Conservation (phyloP, 2,329 filamentous ascomycete species). For the Meredithiella fracta region DNA sequence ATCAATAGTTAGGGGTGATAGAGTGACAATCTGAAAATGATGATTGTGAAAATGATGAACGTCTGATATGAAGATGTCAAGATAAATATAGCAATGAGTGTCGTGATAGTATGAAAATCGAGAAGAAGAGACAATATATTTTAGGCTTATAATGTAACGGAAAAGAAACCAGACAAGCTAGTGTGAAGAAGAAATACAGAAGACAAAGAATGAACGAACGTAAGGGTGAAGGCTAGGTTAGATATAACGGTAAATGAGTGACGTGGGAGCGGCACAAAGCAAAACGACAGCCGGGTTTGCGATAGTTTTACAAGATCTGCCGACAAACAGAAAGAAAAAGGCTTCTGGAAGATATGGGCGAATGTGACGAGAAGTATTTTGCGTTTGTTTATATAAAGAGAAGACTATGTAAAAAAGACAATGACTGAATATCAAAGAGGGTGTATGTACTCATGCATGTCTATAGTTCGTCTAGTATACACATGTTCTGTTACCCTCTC, state of each 20-base stretch:
- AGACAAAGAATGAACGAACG: neutral
- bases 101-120: neutral
- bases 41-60: neutral
- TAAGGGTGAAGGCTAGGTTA: neutral
- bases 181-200: neutral
- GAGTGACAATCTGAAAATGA: neutral
- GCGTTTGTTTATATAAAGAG: neutral
- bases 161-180: neutral
- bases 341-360: slow-evolving; percentile 3
- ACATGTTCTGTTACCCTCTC: neutral
- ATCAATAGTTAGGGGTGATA: neutral
- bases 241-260: neutral
- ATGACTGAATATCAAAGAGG: neutral
- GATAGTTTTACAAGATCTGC: neutral
- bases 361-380: neutral
- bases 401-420: neutral
- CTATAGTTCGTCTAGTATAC: neutral
- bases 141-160: neutral
- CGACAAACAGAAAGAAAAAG: neutral
- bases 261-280: neutral
- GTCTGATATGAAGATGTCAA: neutral
- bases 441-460: neutral
- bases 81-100: neutral
- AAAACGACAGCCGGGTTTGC: neutral
- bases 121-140: neutral